Percentiles rank a stretch among this genome's conserved stretches.
Conservation (phyloP, 106 monocot genomes). For the Dioscorea alata region DNA sequence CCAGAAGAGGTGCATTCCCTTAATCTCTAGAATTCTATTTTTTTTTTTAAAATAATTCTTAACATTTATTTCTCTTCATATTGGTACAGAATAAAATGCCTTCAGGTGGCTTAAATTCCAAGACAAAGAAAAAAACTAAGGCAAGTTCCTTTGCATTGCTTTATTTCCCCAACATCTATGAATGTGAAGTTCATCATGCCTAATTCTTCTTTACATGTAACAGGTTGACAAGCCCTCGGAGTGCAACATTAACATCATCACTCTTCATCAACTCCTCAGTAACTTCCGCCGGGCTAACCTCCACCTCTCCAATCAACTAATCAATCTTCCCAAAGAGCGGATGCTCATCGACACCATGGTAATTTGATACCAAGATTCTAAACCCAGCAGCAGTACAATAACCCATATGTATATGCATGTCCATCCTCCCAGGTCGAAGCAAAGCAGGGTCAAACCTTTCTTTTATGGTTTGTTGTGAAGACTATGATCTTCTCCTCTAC, state of each 20-base stretch:
- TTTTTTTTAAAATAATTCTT: no score
- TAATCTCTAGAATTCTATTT: no score
- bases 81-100: no score
- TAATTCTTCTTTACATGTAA: background rate
- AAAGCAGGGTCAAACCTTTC: constrained; percentile 24
- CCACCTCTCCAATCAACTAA: constrained; percentile 12
- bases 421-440: constrained; percentile 30
- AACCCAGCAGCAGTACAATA: constrained; percentile 10
- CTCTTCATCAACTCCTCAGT: constrained; percentile 26
- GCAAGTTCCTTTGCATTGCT: no score
- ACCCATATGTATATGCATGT: constrained; percentile 27
- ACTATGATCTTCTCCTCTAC: constrained; percentile 24
- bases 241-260: constrained; percentile 17
- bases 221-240: constrained; percentile 5
- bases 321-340: constrained; percentile 19
- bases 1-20: no score
- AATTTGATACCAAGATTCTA: constrained; percentile 18
- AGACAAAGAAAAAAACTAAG: no score
- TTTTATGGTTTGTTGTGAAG: constrained; percentile 24
- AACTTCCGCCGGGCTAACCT: constrained; percentile 27
- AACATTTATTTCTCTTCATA: no score
- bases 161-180: no score
- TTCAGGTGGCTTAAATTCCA: no score
- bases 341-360: constrained; percentile 17
- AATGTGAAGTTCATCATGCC: no score